Evolutionary conservation across 2,329 filamentous ascomycete genomes (phyloP), one percentile per base, ranked within the genome.

Genomic region (Fusarium fujikuroi): DNA sequence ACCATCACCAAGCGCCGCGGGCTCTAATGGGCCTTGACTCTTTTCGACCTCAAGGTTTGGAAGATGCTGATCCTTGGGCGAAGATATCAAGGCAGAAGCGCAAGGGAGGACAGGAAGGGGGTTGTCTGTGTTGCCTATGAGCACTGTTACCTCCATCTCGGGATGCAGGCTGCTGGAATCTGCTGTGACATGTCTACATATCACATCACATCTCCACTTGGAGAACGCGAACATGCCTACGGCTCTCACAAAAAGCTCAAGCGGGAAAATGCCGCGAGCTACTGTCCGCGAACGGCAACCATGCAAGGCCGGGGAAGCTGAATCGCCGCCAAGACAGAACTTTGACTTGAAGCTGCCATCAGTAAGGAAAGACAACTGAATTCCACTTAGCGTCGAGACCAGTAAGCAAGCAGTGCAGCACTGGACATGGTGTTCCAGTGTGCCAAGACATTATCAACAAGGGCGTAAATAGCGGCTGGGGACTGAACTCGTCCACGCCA

Each of bases 21-120:
- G 66, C 73, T 68, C 61, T 43, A 63, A 65, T 62, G 56, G 61
- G 61, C 28, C 72, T 75, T 64, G 64, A 72, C 63, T 60, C 50
- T 64, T 73, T 60, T 64, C 63, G 54, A 65, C 42, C 63, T 64
- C 60, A 76, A 76, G 69, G 72, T 70, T 60, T 75, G 62, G 60
- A 68, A 70, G 66, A 28, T 63, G 61, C 50, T 61, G 60, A 74
- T 73, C 73, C 68, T 57, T 69, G 64, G 34, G 40, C 34, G 50
- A 42, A 60, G 46, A 54, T 36, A 30, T 52, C 47, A 53, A 65
- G 62, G 61, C 68, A 40, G 67, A 69, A 67, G 66, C 28, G 67
- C 67, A 74, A 74, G 66, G 73, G 69, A 69, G 46, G 23, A 61
- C 62, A 63, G 50, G 36, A 66, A 60, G 58, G 72, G 58, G 39